Evolutionary conservation across 1,284 basidiomycete species (phyloP).

Genomic region (Trametes versicolor): DNA sequence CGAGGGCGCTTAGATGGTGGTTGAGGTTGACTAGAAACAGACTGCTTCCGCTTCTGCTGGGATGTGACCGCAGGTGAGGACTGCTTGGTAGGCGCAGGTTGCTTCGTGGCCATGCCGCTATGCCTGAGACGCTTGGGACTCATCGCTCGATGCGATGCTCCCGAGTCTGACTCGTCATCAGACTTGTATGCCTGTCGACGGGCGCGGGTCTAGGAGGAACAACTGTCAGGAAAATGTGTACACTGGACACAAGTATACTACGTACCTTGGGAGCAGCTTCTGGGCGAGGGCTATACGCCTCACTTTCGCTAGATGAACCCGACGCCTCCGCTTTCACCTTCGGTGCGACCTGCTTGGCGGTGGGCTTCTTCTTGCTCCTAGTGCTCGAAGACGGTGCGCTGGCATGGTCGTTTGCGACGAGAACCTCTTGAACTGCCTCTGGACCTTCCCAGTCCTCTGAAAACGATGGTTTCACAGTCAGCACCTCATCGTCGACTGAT

Average conservation of each 20-base stretch:
- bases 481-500: conserved; percentile 19
- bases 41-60: conserved; percentile 55
- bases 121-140: conserved; percentile 35
- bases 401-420: conserved; percentile 34
- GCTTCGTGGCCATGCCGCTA: conserved; percentile 27
- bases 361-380: conserved; percentile 35
- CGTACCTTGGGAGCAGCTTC: conserved; percentile 56
- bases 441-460: conserved; percentile 78
- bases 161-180: conserved; percentile 50
- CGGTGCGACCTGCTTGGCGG: conserved; percentile 2
- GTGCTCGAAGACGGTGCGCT: conserved; percentile 15
- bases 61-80: conserved; percentile 38
- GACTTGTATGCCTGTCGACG: conserved; percentile 52
- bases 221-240: conserved; percentile 1
- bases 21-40: conserved; percentile 42
- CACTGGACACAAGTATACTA: conserved; percentile 27
- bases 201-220: conserved; percentile 27
- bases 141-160: conserved; percentile 31
- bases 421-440: conserved; percentile 58
- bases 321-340: conserved; percentile 36
- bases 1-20: conserved; percentile 54
- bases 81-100: conserved; percentile 23
- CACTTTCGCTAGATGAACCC: conserved; percentile 67
- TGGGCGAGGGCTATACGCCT: conserved; percentile 72
- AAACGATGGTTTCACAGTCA: conserved; percentile 33